Base-by-base conservation (phyloP, 2,329 filamentous ascomycete species). In the Microdochium paspali region DNA sequence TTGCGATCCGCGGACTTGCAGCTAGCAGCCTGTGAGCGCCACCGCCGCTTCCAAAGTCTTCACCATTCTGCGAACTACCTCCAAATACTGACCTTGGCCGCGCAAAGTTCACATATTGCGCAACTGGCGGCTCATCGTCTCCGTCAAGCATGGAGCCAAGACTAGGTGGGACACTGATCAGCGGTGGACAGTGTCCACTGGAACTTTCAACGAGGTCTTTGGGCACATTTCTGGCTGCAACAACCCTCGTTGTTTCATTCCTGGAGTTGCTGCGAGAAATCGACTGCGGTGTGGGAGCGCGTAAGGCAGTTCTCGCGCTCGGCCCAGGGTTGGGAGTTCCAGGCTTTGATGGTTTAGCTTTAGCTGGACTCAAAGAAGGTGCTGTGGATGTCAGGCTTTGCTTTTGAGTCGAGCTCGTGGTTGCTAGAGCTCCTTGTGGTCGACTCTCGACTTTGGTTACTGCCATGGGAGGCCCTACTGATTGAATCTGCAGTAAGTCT, bases 111-210 rank as follows among this genome's bases (percentile, higher is more conserved):
- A 71, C 53, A 44, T 70, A 64, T 3, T 67, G 65, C 3, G 66
- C 67, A 4, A 70, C 57, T 1, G 64, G 64, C 1, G 66, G 66
- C 25, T 66, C 62, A 28, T 69, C 63, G 4, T 54, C 60, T 45
- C 61, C 55, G 2, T 65, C 60, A 0, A 63, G 53, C 64, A 68
- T 72, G 9, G 61, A 67, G 1, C 69, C 67, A 2, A 69, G 52
- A 39, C 57, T 65, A 0, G 56, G 60, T 1, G 63, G 59, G 45
- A 46, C 4, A 57, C 46, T 20, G 49, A 50, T 23, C 49, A 46
- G 12, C 56, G 50, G 6, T 43, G 53, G 13, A 49, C 45, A 46
- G 18, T 35, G 18, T 15, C 13, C 13, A 6, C 13, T 7, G 6
- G 31, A 15, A 6, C 18, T 12, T 21, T 40, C 35, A 21, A 6